phyloP scores from a whole-genome alignment of 1,139 yeast genomes.

The Taphrina populina region DNA sequence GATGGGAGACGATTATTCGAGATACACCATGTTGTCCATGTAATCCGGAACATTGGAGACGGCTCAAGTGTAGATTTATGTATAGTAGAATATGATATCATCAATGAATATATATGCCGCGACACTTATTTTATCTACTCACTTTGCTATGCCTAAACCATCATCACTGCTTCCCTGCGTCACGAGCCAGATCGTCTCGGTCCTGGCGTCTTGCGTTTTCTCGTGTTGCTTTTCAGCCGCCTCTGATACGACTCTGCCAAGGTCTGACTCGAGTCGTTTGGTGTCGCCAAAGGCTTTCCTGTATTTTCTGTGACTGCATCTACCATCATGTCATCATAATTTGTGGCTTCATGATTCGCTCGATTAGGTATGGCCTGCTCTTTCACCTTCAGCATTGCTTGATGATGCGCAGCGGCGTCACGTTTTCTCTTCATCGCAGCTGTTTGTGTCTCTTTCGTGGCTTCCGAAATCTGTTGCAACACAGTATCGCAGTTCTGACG shows the following conservation, averaged over 20 bases:
- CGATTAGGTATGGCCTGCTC: too few species aligned
- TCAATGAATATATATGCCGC: too few species aligned
- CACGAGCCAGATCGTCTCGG: background rate
- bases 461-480: background rate
- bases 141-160: too few species aligned
- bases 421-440: background rate
- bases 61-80: too few species aligned
- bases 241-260: too few species aligned
- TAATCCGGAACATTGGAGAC: background rate
- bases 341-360: too few species aligned
- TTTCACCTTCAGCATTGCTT: slow-evolving; percentile 3
- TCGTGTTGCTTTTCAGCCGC: too few species aligned
- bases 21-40: slow-evolving; percentile 11
- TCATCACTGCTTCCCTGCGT: too few species aligned
- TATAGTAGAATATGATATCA: too few species aligned
- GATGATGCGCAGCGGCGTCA: slow-evolving; percentile 7
- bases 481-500: slow-evolving; percentile 12
- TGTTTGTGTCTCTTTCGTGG: background rate
- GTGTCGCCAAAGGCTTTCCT: background rate
- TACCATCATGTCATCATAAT: slow-evolving; percentile 10
- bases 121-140: too few species aligned
- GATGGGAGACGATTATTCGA: slow-evolving; percentile 21
- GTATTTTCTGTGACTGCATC: background rate
- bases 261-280: background rate
- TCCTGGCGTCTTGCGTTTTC: slow-evolving; percentile 13